Conservation (phyloP, 2,329 filamentous ascomycete species). For the Fusarium sp. region DNA sequence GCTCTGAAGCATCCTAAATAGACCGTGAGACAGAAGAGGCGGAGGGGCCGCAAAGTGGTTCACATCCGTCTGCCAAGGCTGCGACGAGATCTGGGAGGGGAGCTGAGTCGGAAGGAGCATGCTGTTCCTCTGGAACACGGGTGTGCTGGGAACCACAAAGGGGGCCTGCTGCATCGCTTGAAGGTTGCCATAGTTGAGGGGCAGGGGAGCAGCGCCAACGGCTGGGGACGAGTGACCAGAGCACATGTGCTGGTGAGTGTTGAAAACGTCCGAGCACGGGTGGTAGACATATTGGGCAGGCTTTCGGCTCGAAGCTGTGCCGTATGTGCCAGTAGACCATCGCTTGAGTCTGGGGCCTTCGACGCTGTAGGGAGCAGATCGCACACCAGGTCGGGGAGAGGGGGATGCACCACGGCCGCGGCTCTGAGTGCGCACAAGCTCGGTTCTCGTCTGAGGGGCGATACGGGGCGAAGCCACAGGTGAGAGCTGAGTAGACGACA, state of each 20-base stretch:
- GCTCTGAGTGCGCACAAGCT: slow-evolving; percentile 69
- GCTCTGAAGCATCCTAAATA: slow-evolving; percentile 77
- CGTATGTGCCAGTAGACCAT: slow-evolving; percentile 80
- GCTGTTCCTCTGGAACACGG: slow-evolving; percentile 61
- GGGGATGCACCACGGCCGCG: slow-evolving; percentile 72
- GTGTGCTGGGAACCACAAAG: slow-evolving; percentile 62
- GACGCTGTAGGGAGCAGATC: slow-evolving; percentile 74
- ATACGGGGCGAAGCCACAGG: slow-evolving; percentile 75
- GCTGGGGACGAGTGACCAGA: slow-evolving; percentile 53
- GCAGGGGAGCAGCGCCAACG: slow-evolving; percentile 56
- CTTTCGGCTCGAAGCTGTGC: slow-evolving; percentile 62
- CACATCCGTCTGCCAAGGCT: slow-evolving; percentile 58
- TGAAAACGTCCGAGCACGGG: slow-evolving; percentile 66
- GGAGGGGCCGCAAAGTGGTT: slow-evolving; percentile 67
- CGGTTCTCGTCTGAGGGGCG: slow-evolving; percentile 66
- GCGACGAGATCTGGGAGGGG: slow-evolving; percentile 61
- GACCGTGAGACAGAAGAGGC: slow-evolving; percentile 71
- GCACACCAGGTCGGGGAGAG: slow-evolving; percentile 71
- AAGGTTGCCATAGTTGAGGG: slow-evolving; percentile 63
- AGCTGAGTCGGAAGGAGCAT: slow-evolving; percentile 62
- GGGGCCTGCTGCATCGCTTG: slow-evolving; percentile 64
- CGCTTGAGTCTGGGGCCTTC: slow-evolving; percentile 73
- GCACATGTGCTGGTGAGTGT: slow-evolving; percentile 62
- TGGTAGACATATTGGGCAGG: slow-evolving; percentile 70
- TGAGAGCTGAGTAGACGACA: slow-evolving; percentile 74